Evolutionary conservation across 78 protist genomes (phyloP).

Genomic region (Dictyostelium discoideum): dicty_2.7 NC_007089.4:1096501-1097000

Average conservation of each 20-base stretch:
- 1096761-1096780: neutral
- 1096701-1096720: neutral
- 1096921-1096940: neutral
- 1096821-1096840: neutral
- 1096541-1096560: neutral
- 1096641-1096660: neutral
- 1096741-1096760: neutral
- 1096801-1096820: neutral
- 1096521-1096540: neutral
- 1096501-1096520: neutral
- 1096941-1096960: neutral
- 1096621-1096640: neutral
- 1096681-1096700: neutral
- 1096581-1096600: neutral
- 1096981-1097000: too few species aligned
- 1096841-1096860: too few species aligned
- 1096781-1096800: neutral
- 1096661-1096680: neutral
- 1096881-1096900: neutral
- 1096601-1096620: neutral
- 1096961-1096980: neutral
- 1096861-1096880: neutral
- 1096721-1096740: neutral
- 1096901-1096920: neutral
- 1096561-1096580: constrained; percentile 10